Percentiles rank a stretch among this genome's conserved stretches.
These are phyloP conservation scores for Chaetomiaceae sp. DNA, from an alignment of 2,329 filamentous ascomycete species.

Conservation along the genomic window DNA sequence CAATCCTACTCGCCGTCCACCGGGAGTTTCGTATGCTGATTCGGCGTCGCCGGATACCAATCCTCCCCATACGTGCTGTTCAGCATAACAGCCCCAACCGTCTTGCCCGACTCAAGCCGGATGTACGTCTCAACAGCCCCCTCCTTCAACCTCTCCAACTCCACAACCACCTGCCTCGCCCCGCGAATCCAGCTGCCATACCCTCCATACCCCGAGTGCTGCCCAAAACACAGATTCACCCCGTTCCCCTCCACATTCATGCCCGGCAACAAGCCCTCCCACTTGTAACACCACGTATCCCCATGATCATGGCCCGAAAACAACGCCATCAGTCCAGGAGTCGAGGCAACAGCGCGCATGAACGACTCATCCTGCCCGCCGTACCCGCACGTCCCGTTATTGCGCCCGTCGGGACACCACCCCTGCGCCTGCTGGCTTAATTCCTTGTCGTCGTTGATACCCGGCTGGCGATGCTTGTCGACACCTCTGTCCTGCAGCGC, in stretches of 20 bases:
- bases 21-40: slow-evolving; percentile 25
- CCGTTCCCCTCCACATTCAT: slow-evolving; percentile 35
- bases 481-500: slow-evolving; percentile 30
- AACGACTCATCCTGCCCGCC: slow-evolving; percentile 49
- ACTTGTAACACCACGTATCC: slow-evolving; percentile 46
- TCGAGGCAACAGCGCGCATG: slow-evolving; percentile 50
- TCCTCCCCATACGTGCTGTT: slow-evolving; percentile 51
- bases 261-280: slow-evolving; percentile 26
- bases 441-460: slow-evolving; percentile 33
- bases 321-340: slow-evolving; percentile 45
- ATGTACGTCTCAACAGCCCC: slow-evolving; percentile 47
- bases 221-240: slow-evolving; percentile 44
- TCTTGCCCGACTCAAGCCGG: slow-evolving; percentile 43
- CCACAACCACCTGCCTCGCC: slow-evolving; percentile 41
- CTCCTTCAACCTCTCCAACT: slow-evolving; percentile 22
- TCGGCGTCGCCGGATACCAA: slow-evolving; percentile 36
- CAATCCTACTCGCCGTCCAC: neutral
- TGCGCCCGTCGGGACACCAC: slow-evolving; percentile 30
- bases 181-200: slow-evolving; percentile 63
- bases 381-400: slow-evolving; percentile 29
- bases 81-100: slow-evolving; percentile 42
- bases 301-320: slow-evolving; percentile 60
- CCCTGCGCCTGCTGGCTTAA: slow-evolving; percentile 32
- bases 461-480: slow-evolving; percentile 30
- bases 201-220: slow-evolving; percentile 66